Evolutionary conservation across 768 basidiomycete genomes (phyloP), one percentile per base, ranked within the genome.

Genomic region (Coprinopsis cinerea): DNA sequence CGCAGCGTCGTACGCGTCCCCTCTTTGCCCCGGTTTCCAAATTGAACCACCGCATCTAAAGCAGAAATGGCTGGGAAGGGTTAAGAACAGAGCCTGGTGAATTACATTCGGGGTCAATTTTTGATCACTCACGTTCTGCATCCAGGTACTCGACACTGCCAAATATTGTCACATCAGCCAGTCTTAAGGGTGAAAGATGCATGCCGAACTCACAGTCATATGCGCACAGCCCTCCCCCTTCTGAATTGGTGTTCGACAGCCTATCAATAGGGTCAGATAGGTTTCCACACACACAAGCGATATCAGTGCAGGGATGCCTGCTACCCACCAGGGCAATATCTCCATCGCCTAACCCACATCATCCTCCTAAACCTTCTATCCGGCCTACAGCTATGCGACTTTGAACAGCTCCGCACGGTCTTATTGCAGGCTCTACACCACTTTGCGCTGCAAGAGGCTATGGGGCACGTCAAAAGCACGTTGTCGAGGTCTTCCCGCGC

Each of bases 401-500:
- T 27, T 4, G 15, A 24, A 24, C 50, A 51, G 25, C 24, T 46
- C 14, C 44, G 24, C 7, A 51, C 14, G 10, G n/a, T 36, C 26
- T n/a, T 15, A 23, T 46, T 18, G 23, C 50, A 51, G 4, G 44
- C 44, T 32, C 50, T 37, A 46, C 50, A 51, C 50, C 50, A 51
- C 14, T 39, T 36, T 5, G 50, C 24, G 2, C 50, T 44, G 30
- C 50, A 51, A 5, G 44, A 15, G 3, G 35, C 6, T 23, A 44
- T 15, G 4, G 50, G 50, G 23, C 50, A 51, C 7, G 23, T 45
- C 26, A 51, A 11, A 4, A 51, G 44, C 6, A 51, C 36, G n/a
- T 27, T 6, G 22, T 51, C 44, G n/a, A 51, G 44, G 27, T 46
- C 50, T 39, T 51, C 50, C 13, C 50, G 50, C 20, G 50, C 50